Conservation (phyloP, 176 grass and related monocot species). For the Pontederia crassipes region DNA sequence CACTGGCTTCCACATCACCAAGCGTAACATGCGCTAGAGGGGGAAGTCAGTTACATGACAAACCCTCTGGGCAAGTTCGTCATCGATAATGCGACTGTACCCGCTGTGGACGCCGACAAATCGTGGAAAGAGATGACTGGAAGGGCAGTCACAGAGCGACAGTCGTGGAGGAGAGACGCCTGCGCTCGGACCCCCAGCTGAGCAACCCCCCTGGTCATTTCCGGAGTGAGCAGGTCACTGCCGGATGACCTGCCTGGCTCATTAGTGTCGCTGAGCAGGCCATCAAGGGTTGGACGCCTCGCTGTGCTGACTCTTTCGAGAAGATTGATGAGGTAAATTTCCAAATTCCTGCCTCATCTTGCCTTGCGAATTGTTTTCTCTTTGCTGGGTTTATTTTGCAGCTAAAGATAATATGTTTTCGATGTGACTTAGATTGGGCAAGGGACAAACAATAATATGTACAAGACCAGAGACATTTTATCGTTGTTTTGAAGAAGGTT, state of each 20-base stretch:
- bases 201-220: conserved; percentile 5
- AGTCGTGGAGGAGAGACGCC: background rate
- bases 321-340: conserved; percentile 9
- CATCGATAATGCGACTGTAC: background rate
- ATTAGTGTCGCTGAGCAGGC: background rate
- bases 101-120: background rate
- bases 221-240: conserved; percentile 9
- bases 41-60: no score
- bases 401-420: background rate
- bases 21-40: no score
- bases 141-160: background rate
- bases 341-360: background rate
- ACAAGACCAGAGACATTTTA: conserved; percentile 7
- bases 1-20: no score
- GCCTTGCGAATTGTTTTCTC: no score
- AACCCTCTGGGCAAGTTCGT: no score
- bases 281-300: conserved; percentile 14
- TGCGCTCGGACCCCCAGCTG: conserved; percentile 2
- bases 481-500: conserved; percentile 9
- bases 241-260: conserved; percentile 13
- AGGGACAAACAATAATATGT: conserved; percentile 4
- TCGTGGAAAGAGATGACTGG: background rate
- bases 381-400: background rate
- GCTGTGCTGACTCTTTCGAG: conserved; percentile 9
- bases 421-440: conserved; percentile 5